Evolutionary conservation across 306 rosid genomes (phyloP).

Genomic region (Dicorynia guianensis): DNA sequence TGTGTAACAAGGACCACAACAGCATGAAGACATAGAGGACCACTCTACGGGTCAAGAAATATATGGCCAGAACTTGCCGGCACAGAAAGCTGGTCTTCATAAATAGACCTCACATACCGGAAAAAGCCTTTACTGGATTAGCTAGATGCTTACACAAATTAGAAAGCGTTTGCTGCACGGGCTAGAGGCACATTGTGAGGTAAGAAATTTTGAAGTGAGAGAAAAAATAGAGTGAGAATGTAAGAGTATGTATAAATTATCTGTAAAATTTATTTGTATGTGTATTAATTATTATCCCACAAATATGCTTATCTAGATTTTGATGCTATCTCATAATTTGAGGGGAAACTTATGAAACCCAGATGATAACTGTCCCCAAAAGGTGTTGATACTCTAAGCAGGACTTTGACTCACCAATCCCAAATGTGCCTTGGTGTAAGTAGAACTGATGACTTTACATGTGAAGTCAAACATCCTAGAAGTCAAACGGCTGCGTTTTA

Average conservation of each 20-base stretch:
- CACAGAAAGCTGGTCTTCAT: slow-evolving; percentile 29
- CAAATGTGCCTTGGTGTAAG: neutral
- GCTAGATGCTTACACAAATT: neutral
- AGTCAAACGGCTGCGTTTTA: too few relatives aligned
- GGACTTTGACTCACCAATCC: neutral
- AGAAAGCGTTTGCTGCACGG: too few relatives aligned
- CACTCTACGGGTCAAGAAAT: slow-evolving; percentile 26
- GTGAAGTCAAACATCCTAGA: too few relatives aligned
- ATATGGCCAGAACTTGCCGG: slow-evolving; percentile 41
- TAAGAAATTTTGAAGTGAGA: too few relatives aligned
- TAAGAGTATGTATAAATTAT: too few relatives aligned
- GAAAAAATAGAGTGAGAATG: too few relatives aligned
- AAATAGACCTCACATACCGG: slow-evolving; percentile 33
- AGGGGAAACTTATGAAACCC: neutral
- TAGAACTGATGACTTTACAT: too few relatives aligned
- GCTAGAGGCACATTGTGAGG: too few relatives aligned
- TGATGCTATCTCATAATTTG: too few relatives aligned
- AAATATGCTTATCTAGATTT: neutral
- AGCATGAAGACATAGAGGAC: slow-evolving; percentile 44
- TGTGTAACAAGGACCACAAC: slow-evolving; percentile 49
- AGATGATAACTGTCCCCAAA: neutral
- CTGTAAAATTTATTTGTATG: too few relatives aligned
- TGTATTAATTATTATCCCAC: too few relatives aligned
- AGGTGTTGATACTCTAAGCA: too few relatives aligned
- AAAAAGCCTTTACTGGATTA: neutral